Base-by-base conservation (phyloP, 257 asterid species). In the Solanum tacnaense region DNA sequence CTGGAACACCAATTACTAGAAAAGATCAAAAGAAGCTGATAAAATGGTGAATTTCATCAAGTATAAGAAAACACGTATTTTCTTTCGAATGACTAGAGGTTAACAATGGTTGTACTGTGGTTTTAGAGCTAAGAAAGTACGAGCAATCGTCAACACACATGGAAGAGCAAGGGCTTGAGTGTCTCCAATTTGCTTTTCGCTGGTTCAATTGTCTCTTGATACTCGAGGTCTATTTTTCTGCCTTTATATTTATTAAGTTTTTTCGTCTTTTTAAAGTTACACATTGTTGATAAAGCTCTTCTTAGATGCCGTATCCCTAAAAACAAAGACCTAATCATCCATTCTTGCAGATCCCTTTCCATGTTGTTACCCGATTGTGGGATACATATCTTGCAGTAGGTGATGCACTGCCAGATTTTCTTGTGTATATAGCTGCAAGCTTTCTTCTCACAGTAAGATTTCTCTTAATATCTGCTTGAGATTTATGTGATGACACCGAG, bases 331-430 rank as follows among this genome's bases (percentile, higher is more conserved):
- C 87, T 91, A 76, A 92, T 79, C 82, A 35, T 75, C 44, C 46
- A 23, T 83, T 92, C 58, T 32, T 89, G 79, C 91, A 96, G 99
- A 95, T 96, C 83, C 99, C 98, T 1, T 95, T 96, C 89, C 88
- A 90, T 89, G 97, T 96, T 29, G 98, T 95, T 90, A 92, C 93
- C 83, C 97, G 99, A 85, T 90, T 96, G 90, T 96, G 99, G 98
- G 99, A 96, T 88, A 96, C 98, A 6, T 96, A 96, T 93, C 98
- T 96, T 90, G 98, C 99, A 13, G 99, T 95, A 95, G 99, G 98
- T 89, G 99, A 96, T 92, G 98, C 96, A 39, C 91, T 96, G 70
- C 98, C 98, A 13, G 98, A 96, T 86, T 95, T 96, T 90, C 98
- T 94, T 31, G 96, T 96, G 86, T 96, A 96, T 93, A 95, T 96